Evolutionary conservation across 2,329 filamentous ascomycete species (phyloP).

Genomic region (Coleophoma crateriformis): DNA sequence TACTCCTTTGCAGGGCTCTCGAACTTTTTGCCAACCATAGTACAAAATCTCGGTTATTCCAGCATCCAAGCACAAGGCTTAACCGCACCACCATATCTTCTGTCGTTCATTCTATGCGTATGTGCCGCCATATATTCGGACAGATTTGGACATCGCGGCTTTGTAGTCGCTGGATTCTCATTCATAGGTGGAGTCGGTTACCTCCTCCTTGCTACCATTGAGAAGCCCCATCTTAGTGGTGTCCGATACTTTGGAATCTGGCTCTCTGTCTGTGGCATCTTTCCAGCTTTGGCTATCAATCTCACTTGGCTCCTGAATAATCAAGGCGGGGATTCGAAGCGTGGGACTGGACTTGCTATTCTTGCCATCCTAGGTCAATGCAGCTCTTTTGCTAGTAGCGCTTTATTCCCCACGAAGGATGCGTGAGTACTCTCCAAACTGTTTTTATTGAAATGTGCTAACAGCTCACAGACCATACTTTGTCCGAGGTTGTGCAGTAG

Average conservation of each 20-base stretch:
- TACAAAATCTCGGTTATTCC: conserved; percentile 33
- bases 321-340: conserved; percentile 24
- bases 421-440: conserved; percentile 6
- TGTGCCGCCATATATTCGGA: conserved; percentile 29
- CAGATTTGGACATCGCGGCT: conserved; percentile 28
- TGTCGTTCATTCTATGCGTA: conserved; percentile 29
- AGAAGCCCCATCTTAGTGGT: conserved; percentile 42
- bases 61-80: conserved; percentile 34
- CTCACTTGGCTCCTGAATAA: conserved; percentile 28
- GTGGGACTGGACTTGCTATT: conserved; percentile 20
- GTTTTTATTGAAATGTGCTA: not conserved
- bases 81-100: conserved; percentile 34
- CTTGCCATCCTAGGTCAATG: conserved; percentile 24
- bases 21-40: conserved; percentile 35
- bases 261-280: conserved; percentile 29
- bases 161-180: conserved; percentile 24
- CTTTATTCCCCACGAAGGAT: conserved; percentile 18
- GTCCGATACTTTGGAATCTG: conserved; percentile 32
- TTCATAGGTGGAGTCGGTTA: conserved; percentile 28
- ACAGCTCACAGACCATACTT: conserved; percentile 28
- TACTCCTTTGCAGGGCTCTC: conserved; percentile 32
- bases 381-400: conserved; percentile 24
- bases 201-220: conserved; percentile 22
- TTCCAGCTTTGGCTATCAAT: conserved; percentile 24
- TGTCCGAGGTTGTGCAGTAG: conserved; percentile 12